Conservation (phyloP, 2,329 filamentous ascomycete genomes). For the Graphilbum ipis-grandicollis region DNA sequence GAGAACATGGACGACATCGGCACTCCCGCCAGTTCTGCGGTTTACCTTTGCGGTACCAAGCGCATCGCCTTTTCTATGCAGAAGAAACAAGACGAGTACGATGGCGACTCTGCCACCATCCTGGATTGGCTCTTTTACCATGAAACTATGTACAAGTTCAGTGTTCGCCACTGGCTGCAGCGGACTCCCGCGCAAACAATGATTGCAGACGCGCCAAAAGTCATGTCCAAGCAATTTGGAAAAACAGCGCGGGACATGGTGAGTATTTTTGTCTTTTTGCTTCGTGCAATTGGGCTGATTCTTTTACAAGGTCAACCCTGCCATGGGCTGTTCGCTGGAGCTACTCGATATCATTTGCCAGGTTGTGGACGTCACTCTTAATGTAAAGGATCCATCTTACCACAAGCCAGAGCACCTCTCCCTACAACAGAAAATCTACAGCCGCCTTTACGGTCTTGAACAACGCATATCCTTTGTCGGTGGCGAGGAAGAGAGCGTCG, state of each 20-base stretch:
- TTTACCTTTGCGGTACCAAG: constrained; percentile 9
- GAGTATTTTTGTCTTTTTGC: background rate
- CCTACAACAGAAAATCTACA: background rate
- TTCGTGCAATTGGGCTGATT: constrained; percentile 5
- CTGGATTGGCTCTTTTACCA: constrained; percentile 11
- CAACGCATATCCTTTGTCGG: too few species aligned
- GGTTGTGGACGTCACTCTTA: constrained; percentile 6
- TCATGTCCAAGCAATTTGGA: background rate
- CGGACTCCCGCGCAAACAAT: constrained; percentile 2
- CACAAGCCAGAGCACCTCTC: background rate
- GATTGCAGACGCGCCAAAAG: background rate
- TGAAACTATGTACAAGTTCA: constrained; percentile 10
- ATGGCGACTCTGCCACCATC: constrained; percentile 8
- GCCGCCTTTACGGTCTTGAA: background rate
- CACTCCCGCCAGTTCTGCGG: constrained; percentile 3
- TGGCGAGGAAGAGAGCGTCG: too few species aligned
- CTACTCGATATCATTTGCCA: constrained; percentile 8
- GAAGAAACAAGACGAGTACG: constrained; percentile 6
- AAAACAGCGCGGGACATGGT: background rate
- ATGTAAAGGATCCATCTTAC: background rate
- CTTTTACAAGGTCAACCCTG: constrained; percentile 5
- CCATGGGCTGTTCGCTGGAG: constrained; percentile 9
- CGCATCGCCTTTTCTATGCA: constrained; percentile 5
- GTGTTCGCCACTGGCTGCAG: constrained; percentile 9
- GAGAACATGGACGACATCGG: constrained; percentile 6